These are phyloP conservation scores for Collybiopsis confluens DNA, from an alignment of 768 basidiomycete species.

Conservation along the genomic window DNA sequence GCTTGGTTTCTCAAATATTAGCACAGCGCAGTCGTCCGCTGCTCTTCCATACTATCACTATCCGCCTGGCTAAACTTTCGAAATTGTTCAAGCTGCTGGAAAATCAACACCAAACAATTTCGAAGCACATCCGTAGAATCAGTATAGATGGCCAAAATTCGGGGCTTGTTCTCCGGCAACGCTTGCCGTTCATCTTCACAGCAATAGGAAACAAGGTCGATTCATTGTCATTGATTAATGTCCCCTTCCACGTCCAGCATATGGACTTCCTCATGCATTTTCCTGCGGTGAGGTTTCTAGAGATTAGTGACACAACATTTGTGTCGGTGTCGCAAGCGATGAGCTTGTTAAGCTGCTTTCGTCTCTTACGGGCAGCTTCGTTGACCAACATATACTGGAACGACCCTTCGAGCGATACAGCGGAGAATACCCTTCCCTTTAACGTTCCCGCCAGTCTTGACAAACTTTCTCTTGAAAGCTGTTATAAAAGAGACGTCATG, in stretches of 20 bases:
- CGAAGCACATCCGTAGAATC: background rate
- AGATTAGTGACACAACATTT: background rate
- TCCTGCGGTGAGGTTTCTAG: background rate
- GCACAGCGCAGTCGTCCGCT: background rate
- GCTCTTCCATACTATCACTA: background rate
- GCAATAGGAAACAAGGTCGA: background rate
- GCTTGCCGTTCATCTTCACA: background rate
- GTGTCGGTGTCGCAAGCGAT: slow-evolving; percentile 1
- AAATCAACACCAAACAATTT: background rate
- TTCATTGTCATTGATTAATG: background rate
- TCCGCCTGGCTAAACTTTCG: background rate
- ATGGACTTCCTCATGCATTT: background rate
- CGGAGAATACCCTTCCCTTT: background rate
- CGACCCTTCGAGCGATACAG: background rate
- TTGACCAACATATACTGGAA: background rate
- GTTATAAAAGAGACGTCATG: slow-evolving; percentile 10
- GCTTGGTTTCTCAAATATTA: background rate
- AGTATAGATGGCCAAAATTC: background rate
- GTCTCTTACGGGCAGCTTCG: background rate
- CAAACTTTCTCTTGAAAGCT: background rate
- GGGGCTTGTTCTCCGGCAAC: background rate
- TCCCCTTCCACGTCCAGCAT: background rate
- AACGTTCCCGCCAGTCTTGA: background rate
- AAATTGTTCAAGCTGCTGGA: background rate
- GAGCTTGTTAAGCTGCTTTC: background rate